These are phyloP conservation scores for Asterionellopsis glacialis DNA, from an alignment of 108 stramenopile species.

Conservation along the genomic window DNA sequence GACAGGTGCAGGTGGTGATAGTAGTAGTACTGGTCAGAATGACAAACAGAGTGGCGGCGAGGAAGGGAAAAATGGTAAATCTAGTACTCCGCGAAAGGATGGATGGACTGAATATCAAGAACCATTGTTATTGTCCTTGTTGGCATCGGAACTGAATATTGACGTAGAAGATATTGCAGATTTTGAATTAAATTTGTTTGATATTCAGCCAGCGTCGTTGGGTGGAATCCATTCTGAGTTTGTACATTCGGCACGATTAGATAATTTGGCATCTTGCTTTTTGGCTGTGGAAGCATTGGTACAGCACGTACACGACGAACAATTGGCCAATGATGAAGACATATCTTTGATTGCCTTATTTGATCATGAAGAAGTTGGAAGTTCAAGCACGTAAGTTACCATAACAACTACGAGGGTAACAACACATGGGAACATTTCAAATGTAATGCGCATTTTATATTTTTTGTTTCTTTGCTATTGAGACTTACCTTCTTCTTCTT, in stretches of 20 bases:
- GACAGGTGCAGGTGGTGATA: slow-evolving; percentile 12
- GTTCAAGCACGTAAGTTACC: slow-evolving; percentile 39
- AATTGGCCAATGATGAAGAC: slow-evolving; percentile 49
- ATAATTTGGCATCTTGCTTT: slow-evolving; percentile 94
- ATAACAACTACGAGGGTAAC: background rate
- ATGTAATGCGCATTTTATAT: background rate
- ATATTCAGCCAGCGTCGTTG: slow-evolving; percentile 83
- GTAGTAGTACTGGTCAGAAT: slow-evolving; percentile 14
- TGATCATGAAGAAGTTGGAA: slow-evolving; percentile 98
- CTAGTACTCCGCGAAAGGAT: slow-evolving; percentile 16
- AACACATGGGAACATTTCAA: background rate
- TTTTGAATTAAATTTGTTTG: slow-evolving; percentile 91
- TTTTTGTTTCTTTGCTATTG: background rate
- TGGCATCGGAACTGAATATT: slow-evolving; percentile 69
- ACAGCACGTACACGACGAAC: slow-evolving; percentile 43
- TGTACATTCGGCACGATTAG: slow-evolving; percentile 88
- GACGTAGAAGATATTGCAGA: slow-evolving; percentile 71
- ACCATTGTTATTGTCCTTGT: slow-evolving; percentile 68
- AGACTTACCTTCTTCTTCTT: background rate
- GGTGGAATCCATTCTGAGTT: slow-evolving; percentile 89
- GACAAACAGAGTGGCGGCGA: slow-evolving; percentile 8
- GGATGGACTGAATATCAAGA: slow-evolving; percentile 82
- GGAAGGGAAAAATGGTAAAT: background rate
- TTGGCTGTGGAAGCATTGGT: slow-evolving; percentile 66
- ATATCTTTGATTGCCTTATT: slow-evolving; percentile 89